Percentiles rank a stretch among this genome's conserved stretches.
Evolutionary conservation across 2,329 filamentous ascomycete species (phyloP).

Genomic region (Colletotrichum sidae): DNA sequence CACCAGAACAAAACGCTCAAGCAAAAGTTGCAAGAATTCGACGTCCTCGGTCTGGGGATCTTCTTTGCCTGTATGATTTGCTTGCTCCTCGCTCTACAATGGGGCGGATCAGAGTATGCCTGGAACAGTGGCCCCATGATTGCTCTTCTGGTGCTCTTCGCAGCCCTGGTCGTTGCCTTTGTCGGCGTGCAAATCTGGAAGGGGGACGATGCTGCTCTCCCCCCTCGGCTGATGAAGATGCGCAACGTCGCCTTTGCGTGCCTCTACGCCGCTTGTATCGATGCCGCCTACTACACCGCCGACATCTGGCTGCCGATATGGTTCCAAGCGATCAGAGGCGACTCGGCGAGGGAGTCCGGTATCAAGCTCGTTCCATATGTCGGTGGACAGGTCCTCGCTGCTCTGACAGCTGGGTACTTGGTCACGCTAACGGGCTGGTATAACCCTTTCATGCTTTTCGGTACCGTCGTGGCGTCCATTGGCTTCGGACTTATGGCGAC

Average conservation of each 20-base stretch:
- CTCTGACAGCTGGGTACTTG: slow-evolving; percentile 42
- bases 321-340: slow-evolving; percentile 49
- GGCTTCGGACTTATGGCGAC: slow-evolving; percentile 38
- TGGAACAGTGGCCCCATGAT: slow-evolving; percentile 49
- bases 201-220: slow-evolving; percentile 50
- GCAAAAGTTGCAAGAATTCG: slow-evolving; percentile 40
- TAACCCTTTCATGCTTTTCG: slow-evolving; percentile 47
- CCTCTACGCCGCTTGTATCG: slow-evolving; percentile 40
- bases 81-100: slow-evolving; percentile 58
- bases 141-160: slow-evolving; percentile 47
- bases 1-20: slow-evolving; percentile 30
- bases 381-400: slow-evolving; percentile 43
- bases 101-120: slow-evolving; percentile 50
- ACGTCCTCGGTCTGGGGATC: slow-evolving; percentile 39
- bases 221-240: slow-evolving; percentile 48
- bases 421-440: slow-evolving; percentile 50
- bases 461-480: slow-evolving; percentile 43
- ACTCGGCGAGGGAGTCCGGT: slow-evolving; percentile 46
- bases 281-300: slow-evolving; percentile 46
- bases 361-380: slow-evolving; percentile 47
- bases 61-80: slow-evolving; percentile 47
- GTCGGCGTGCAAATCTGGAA: slow-evolving; percentile 48
- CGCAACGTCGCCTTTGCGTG: slow-evolving; percentile 39
- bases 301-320: slow-evolving; percentile 48
- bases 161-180: slow-evolving; percentile 45